phyloP scores from a whole-genome alignment of 2,329 filamentous ascomycete genomes.

The Fusarium sp. region DNA sequence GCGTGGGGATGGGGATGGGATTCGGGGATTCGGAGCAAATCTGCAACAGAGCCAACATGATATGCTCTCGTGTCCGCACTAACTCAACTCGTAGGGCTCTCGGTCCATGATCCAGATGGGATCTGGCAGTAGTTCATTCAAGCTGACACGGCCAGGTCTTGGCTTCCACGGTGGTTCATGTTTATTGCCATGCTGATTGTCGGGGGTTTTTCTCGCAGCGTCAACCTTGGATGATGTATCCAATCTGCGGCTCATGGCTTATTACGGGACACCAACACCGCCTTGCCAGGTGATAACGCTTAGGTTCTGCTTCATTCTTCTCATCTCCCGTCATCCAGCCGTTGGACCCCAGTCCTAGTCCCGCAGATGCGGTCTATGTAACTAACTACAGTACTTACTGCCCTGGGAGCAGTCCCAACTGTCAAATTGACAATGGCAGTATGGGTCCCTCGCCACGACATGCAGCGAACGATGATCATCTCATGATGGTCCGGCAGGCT shows the following conservation, averaged over 20 bases:
- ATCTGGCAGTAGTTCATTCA: slow-evolving; percentile 12
- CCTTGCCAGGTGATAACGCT: slow-evolving; percentile 6
- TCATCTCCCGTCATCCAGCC: not conserved
- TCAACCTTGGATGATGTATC: not conserved
- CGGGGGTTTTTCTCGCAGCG: not conserved
- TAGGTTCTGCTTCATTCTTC: slow-evolving; percentile 3
- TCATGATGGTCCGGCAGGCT: slow-evolving; percentile 39
- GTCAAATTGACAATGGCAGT: slow-evolving; percentile 17
- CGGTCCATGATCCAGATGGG: slow-evolving; percentile 9
- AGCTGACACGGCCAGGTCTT: slow-evolving; percentile 8
- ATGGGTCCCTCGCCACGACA: slow-evolving; percentile 17
- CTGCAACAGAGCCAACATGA: slow-evolving; percentile 15
- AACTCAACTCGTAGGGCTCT: slow-evolving; percentile 5
- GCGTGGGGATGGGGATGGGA: not conserved
- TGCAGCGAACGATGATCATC: slow-evolving; percentile 43
- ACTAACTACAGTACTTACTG: not conserved
- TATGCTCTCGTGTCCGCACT: slow-evolving; percentile 9
- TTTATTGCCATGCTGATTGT: not conserved
- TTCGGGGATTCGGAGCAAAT: slow-evolving; percentile 1
- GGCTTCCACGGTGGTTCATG: not conserved
- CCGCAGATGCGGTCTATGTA: slow-evolving; percentile 13
- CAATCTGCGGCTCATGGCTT: not conserved
- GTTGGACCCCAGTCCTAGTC: slow-evolving; percentile 12
- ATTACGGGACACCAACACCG: slow-evolving; percentile 9
- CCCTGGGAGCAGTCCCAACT: slow-evolving; percentile 9